These are phyloP conservation scores for Tephrocybe sp. DNA, from an alignment of 768 basidiomycete genomes.

Conservation along the genomic window DNA sequence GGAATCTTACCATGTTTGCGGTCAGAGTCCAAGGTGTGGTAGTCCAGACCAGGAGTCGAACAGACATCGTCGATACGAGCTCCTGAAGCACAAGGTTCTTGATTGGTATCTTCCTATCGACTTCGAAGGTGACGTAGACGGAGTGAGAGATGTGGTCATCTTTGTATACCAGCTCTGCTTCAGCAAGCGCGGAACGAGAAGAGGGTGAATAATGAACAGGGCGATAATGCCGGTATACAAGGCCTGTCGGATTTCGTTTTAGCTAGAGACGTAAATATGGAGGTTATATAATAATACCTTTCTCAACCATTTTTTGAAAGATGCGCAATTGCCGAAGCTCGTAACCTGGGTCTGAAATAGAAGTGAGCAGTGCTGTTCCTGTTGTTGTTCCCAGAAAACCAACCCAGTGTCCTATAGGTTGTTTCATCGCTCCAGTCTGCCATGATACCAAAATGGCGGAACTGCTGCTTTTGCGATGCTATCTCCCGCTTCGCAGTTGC, in stretches of 20 bases:
- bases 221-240: slow-evolving; percentile 83
- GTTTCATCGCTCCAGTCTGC: slow-evolving; percentile 76
- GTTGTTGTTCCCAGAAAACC: slow-evolving; percentile 2
- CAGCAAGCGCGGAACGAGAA: slow-evolving; percentile 89
- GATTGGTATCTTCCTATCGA: slow-evolving; percentile 37
- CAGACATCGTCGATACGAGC: slow-evolving; percentile 28
- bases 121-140: slow-evolving; percentile 78
- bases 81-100: slow-evolving; percentile 27
- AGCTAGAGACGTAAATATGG: background rate
- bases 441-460: slow-evolving; percentile 84
- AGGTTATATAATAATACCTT: slow-evolving; percentile 50
- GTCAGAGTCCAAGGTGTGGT: slow-evolving; percentile 98
- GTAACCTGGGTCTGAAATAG: slow-evolving; percentile 70
- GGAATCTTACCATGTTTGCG: slow-evolving; percentile 86
- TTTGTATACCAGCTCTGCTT: slow-evolving; percentile 90
- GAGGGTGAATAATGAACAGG: slow-evolving; percentile 96
- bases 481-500: slow-evolving; percentile 75
- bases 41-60: slow-evolving; percentile 86
- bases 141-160: slow-evolving; percentile 89
- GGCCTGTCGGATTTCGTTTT: slow-evolving; percentile 54
- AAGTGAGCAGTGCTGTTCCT: background rate
- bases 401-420: slow-evolving; percentile 88
- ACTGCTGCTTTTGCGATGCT: slow-evolving; percentile 74
- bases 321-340: slow-evolving; percentile 86
- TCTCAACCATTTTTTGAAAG: slow-evolving; percentile 86